phyloP scores from a whole-genome alignment of 1,284 basidiomycete species.

The Ustilago lituana region DNA sequence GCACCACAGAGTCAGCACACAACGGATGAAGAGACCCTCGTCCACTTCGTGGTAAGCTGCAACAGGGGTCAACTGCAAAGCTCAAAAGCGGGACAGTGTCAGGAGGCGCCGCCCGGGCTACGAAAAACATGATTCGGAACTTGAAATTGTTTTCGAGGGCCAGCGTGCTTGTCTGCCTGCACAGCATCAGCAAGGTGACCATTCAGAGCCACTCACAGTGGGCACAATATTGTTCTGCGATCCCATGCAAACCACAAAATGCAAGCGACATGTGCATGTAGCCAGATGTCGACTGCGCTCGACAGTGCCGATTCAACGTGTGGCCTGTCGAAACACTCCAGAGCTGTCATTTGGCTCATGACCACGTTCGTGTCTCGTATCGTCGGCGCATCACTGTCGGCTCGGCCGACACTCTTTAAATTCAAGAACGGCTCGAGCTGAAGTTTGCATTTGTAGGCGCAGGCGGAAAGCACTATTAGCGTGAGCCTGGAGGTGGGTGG shows the following conservation, averaged over 20 bases:
- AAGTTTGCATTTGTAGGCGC: no score
- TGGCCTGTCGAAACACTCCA: neutral
- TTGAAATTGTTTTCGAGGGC: neutral
- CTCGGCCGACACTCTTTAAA: neutral
- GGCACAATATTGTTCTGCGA: no score
- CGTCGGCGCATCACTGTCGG: no score
- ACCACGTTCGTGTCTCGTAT: neutral
- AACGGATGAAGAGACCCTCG: neutral
- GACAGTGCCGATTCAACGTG: constrained; percentile 1
- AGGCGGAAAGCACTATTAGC: no score
- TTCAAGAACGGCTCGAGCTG: no score
- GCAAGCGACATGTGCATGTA: constrained; percentile 1
- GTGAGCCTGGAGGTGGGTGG: no score
- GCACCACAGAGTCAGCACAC: no score
- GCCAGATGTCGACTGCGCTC: neutral
- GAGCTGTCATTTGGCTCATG: neutral
- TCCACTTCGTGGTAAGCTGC: neutral
- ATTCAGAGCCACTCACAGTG: no score
- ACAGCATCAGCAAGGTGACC: no score
- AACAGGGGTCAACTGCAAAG: neutral
- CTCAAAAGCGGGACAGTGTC: neutral
- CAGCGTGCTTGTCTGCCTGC: neutral
- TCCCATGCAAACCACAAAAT: no score
- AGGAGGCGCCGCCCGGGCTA: constrained; percentile 5
- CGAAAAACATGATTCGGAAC: neutral